These are phyloP conservation scores for Lyophyllum decastes DNA, from an alignment of 768 basidiomycete species.

Conservation along the genomic window DNA sequence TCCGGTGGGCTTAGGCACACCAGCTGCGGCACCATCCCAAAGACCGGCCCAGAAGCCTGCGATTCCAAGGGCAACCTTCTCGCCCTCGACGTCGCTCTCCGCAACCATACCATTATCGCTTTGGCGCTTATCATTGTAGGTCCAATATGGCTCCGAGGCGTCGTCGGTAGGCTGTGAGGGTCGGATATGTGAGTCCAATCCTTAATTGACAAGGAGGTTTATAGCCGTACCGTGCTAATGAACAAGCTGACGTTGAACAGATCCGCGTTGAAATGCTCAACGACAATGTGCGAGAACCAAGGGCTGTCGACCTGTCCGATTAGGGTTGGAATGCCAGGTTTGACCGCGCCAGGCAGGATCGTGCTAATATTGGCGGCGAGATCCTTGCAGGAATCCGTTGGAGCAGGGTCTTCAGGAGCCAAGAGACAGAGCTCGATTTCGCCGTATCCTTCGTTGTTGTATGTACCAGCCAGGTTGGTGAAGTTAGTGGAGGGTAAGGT, in stretches of 20 bases:
- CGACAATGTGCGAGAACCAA: constrained; percentile 14
- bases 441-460: constrained; percentile 22
- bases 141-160: constrained; percentile 18
- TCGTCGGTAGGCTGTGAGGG: constrained; percentile 10
- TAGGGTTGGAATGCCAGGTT: constrained; percentile 17
- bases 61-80: constrained; percentile 19
- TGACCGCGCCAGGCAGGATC: constrained; percentile 17
- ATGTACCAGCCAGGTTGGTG: constrained; percentile 19
- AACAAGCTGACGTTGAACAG: constrained; percentile 18
- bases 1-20: constrained; percentile 16
- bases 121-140: constrained; percentile 4
- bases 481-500: constrained; percentile 15
- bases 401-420: not conserved
- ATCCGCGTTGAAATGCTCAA: constrained; percentile 19
- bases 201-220: not conserved
- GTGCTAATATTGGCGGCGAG: constrained; percentile 4
- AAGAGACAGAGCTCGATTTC: constrained; percentile 23
- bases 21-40: constrained; percentile 21
- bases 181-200: not conserved
- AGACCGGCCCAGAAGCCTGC: constrained; percentile 18
- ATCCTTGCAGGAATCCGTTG: constrained; percentile 1
- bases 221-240: constrained; percentile 13
- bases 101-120: constrained; percentile 11
- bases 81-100: constrained; percentile 12
- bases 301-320: constrained; percentile 14